Evolutionary conservation across 2,329 filamentous ascomycete genomes (phyloP), one percentile per base, ranked within the genome.

Genomic region (Fusarium tupiense): DNA sequence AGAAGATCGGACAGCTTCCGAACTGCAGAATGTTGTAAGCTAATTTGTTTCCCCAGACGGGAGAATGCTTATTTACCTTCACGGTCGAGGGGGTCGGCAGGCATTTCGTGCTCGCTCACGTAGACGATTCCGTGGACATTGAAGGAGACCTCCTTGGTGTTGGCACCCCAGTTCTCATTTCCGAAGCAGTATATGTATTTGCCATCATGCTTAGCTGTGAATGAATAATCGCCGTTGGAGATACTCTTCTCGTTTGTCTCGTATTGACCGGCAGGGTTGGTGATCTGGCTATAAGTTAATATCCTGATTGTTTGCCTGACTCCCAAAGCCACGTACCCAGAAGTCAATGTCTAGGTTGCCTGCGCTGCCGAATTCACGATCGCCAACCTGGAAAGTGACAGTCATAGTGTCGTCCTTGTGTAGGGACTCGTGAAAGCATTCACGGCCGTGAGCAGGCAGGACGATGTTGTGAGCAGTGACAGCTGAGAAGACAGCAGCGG

Each of bases 91-190:
- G 96, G 96, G 81, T 98, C 96, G 78, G 93, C 90, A 35, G 93
- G 90, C 69, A 92, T 89, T 79, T 98, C 96, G 69, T 90, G 88
- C 84, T 98, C 96, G 64, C 94, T 93, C 59, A 99, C 95, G 85
- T 98, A 99, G 81, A 99, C 96, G 76, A 99, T 94, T 78, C 96
- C 96, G 85, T 99, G 96, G 60, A 99, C 96, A 84, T 99, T 99
- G 91, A 99, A 99, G 64, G 94, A 97, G 61, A 99, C 96, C 84
- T 99, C 96, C 86, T 99, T 99, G 82, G 91, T 97, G 84, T 94
- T 94, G 67, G 95, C 95, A 67, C 94, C 94, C 95, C 96, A 99
- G 84, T 96, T 93, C 88, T 98, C 96, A 85, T 99, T 99, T 85
- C 96, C 97, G 87, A 99, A 99, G 91, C 96, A 99, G 91, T 99